Evolutionary conservation across 2,329 filamentous ascomycete species (phyloP), one percentile per base, ranked within the genome.

Genomic region (Neofusicoccum sp.): DNA sequence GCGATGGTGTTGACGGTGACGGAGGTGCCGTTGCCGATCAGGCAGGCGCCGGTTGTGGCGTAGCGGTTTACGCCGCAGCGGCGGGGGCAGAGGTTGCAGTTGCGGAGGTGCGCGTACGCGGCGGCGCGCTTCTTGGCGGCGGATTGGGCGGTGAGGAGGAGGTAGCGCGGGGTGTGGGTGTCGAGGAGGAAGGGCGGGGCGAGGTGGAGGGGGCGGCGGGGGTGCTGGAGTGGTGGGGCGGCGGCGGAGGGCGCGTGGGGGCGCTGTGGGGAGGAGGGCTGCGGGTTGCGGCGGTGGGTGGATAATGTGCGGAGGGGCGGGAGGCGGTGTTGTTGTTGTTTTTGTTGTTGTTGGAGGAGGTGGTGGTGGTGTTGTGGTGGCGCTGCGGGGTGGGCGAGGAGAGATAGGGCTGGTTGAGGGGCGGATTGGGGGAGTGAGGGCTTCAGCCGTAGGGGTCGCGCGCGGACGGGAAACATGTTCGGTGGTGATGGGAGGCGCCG

Each of bases 1-100:
- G 90, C 90, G 65, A 96, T 91, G 6, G 90, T 89, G 71, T 91
- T 92, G 66, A 95, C 89, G 68, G 91, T 91, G 60, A 86, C 89
- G 48, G 83, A 87, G 62, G 88, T 82, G 1, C 82, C 81, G n/a
- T n/a, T n/a, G 12, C 90, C 90, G 66, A 95, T 89, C 62, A 95
- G 79, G 70, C 90, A 96, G 69, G 89, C 82, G 12, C 90, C 91
- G 1, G 89, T 90, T 65, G 82, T 88, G 74, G 93, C 85, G 68
- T 86, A 91, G n/a, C 90, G 85, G 72, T 96, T 92, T 34, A 93
- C 89, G 58, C 87, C 86, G 72, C 91, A 95, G 47, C 85, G 77
- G 11, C 89, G 82, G 1, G 91, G 90, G 67, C 90, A 96, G 6
- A 96, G 80, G 68, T 95, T 96, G 76, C 90, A 96, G 61, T 91